Base-by-base conservation (phyloP, 495 filamentous ascomycete species). In the Xylaria curta region DNA sequence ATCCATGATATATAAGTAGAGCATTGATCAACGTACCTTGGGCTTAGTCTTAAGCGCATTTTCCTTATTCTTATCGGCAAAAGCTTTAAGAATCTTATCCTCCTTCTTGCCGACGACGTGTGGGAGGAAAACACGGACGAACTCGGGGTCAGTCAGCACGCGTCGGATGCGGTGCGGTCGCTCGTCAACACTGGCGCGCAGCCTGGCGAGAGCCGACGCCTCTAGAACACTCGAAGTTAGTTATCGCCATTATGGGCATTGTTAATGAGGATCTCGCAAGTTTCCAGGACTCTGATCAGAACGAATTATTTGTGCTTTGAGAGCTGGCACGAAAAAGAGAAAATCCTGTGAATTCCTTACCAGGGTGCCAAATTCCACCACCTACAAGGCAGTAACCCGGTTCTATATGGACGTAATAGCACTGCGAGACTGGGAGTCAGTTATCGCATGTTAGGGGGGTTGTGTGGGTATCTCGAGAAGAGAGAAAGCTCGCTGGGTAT, bases 11-110 rank as follows among this genome's bases (percentile, higher is more conserved):
- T 5, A 44, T 31, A 17, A 36, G 26, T 3, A 44, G 38, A 28
- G 24, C 19, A 31, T 54, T 68, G 54, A 56, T 31, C 38, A 33
- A 80, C 88, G 73, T 79, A 95, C 92, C 89, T 94, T 95, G 0
- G 94, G 94, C 76, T 92, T 92, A 47, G 88, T 94, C 85, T 96
- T 96, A 13, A 97, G 82, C 54, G 92, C 92, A 67, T 87, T 91
- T 73, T 90, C 89, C 70, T 83, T 80, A 74, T 95, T 97, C 56
- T 81, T 78, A 56, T 81, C 85, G 12, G 88, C 85, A 81, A 96
- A 96, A 3, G 91, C 92, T 56, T 87, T 82, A 3, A 95, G 83
- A 69, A 87, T 78, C 66, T 70, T 77, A 70, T 88, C 85, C 69
- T 87, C 84, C 61, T 90, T 84, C 36, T 85, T 74, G 31, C 69